These are phyloP conservation scores for Oryza glumipatula DNA, from an alignment of 176 grass and related monocot genomes.

Conservation along the genomic window DNA sequence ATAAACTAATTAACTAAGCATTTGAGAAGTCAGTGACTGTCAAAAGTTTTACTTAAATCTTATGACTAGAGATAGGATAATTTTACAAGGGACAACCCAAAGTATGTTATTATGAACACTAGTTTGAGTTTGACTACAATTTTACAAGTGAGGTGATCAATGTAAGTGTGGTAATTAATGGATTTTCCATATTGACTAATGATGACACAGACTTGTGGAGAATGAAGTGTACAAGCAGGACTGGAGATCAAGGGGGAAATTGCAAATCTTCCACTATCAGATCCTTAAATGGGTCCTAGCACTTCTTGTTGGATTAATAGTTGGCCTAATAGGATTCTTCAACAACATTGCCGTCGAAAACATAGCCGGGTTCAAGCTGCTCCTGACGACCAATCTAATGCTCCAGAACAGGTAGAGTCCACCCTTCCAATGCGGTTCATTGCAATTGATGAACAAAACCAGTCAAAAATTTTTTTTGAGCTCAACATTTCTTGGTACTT, in stretches of 20 bases:
- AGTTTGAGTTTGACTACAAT: background rate
- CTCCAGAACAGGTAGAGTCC: conserved; percentile 46
- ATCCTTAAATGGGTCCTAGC: conserved; percentile 71
- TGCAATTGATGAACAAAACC: background rate
- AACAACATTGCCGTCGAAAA: conserved; percentile 79
- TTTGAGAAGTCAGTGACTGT: too few species aligned
- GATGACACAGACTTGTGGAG: conserved; percentile 61
- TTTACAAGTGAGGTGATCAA: background rate
- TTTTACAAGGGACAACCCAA: too few species aligned
- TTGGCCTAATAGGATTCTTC: conserved; percentile 70
- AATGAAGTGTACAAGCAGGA: conserved; percentile 75
- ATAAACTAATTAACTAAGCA: too few species aligned
- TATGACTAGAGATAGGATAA: too few species aligned
- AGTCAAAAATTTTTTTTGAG: background rate
- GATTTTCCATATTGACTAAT: background rate
- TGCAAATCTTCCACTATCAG: conserved; percentile 67
- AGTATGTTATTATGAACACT: too few species aligned
- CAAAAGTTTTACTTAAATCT: too few species aligned
- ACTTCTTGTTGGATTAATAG: conserved; percentile 57
- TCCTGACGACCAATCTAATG: conserved; percentile 65
- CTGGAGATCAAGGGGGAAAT: conserved; percentile 62
- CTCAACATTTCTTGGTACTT: background rate
- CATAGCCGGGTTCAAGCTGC: conserved; percentile 70
- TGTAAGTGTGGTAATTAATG: background rate
- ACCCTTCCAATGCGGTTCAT: background rate